Conservation (phyloP, 2,329 filamentous ascomycete species). For the Aspergillus sp. region DNA sequence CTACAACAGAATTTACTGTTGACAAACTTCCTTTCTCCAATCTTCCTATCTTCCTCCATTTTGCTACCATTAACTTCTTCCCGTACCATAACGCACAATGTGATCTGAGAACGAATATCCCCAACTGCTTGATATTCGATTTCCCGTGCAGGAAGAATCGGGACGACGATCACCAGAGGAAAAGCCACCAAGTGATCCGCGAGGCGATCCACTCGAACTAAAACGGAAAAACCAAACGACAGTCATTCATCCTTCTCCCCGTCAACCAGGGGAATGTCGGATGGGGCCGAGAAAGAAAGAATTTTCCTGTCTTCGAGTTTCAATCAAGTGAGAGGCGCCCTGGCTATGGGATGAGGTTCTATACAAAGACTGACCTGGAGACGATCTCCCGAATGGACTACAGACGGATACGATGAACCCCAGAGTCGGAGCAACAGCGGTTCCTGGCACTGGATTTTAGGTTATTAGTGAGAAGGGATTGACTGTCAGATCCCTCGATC, state of each 20-base stretch:
- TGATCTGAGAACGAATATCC: no score
- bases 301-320: background rate
- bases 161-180: background rate
- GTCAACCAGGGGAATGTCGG: background rate
- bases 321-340: background rate
- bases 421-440: background rate
- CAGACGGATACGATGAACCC: background rate
- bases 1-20: no score
- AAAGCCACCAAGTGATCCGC: conserved; percentile 8
- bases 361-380: no score
- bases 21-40: no score
- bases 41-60: no score
- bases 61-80: no score
- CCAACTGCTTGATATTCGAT: no score
- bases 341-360: no score
- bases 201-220: conserved; percentile 7
- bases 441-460: background rate
- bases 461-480: conserved; percentile 3
- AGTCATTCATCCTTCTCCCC: background rate
- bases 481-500: conserved; percentile 7
- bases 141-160: no score
- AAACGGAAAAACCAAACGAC: background rate
- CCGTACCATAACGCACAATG: no score
- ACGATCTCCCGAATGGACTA: no score
- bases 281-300: background rate